Base-by-base conservation (phyloP, 306 rosid genomes). In the Rosa multiflora region DNA sequence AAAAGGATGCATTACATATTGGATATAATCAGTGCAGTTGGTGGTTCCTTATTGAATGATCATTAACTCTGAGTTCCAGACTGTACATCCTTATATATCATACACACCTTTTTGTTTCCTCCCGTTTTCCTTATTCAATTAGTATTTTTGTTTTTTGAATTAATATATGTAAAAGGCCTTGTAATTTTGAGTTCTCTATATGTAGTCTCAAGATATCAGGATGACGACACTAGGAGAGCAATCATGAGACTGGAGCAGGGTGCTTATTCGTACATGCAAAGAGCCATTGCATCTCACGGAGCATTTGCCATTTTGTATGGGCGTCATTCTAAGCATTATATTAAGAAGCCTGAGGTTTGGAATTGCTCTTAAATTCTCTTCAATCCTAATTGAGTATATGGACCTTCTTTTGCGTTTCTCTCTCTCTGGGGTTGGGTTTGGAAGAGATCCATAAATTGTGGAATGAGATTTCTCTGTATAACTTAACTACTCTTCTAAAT, bases 241-340 rank as follows among this genome's bases (percentile, higher is more conserved):
- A 88, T 96, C 84, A 46, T 90, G 73, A 86, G 97, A 88, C 87
- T 91, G 86, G 99, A 96, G 84, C 98, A 91, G 85, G 91, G 92
- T 82, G 89, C 90, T 58, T 84, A 83, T 85, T 85, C 99, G 52
- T 72, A 48, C 84, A 86, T 84, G 85, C 94, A 88, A 83, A 90
- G 98, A 89, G 89, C 87, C 70, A 96, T 91, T 88, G 91, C 89
- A 66, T 85, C 93, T 75, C 96, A 89, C 39, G 92, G 94, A 83
- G 98, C 99, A 87, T 82, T 96, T 80, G 97, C 99, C 74, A 61
- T 93, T 72, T 88, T 96, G 48, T 91, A 87, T 48, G 93, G 93
- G 67, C 98, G 87, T 67, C 82, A 73, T 75, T 89, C 91, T 3
- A 90, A 82, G 88, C 94, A 91, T 87, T 96, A 90, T 88, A 91